phyloP scores from a whole-genome alignment of 2,329 filamentous ascomycete genomes.

The Dothideomycetidae sp. region DNA sequence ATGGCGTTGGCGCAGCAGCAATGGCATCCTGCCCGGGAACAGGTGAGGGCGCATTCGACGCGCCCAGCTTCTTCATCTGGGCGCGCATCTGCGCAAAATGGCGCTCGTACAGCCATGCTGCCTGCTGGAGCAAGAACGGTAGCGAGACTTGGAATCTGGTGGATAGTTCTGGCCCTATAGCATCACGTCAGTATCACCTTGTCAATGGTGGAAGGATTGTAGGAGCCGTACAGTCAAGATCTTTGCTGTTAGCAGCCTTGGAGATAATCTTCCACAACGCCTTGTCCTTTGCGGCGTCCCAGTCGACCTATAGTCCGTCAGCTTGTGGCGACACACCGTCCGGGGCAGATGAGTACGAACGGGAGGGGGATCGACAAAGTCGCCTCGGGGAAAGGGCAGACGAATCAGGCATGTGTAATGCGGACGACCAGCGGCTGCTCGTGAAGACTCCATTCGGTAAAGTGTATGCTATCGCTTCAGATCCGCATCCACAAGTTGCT shows the following conservation, averaged over 20 bases:
- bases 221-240: constrained; percentile 67
- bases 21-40: constrained; percentile 36
- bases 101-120: constrained; percentile 82
- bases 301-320: constrained; percentile 75
- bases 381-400: constrained; percentile 73
- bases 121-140: constrained; percentile 81
- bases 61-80: constrained; percentile 67
- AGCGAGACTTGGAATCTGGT: constrained; percentile 70
- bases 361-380: constrained; percentile 80
- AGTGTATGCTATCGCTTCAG: too few relatives aligned
- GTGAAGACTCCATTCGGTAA: too few relatives aligned
- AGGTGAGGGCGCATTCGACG: constrained; percentile 44
- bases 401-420: constrained; percentile 66
- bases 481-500: too few relatives aligned
- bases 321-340: background rate
- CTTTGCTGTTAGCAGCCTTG: constrained; percentile 58
- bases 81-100: constrained; percentile 81
- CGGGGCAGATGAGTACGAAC: too few relatives aligned
- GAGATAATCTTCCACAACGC: constrained; percentile 83
- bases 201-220: too few relatives aligned
- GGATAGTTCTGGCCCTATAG: constrained; percentile 59
- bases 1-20: constrained; percentile 16
- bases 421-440: background rate
- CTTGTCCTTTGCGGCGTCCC: constrained; percentile 77
- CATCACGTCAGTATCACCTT: constrained; percentile 9